phyloP scores from a whole-genome alignment of 1,284 basidiomycete species.

The Xerocomus amazonicus region DNA sequence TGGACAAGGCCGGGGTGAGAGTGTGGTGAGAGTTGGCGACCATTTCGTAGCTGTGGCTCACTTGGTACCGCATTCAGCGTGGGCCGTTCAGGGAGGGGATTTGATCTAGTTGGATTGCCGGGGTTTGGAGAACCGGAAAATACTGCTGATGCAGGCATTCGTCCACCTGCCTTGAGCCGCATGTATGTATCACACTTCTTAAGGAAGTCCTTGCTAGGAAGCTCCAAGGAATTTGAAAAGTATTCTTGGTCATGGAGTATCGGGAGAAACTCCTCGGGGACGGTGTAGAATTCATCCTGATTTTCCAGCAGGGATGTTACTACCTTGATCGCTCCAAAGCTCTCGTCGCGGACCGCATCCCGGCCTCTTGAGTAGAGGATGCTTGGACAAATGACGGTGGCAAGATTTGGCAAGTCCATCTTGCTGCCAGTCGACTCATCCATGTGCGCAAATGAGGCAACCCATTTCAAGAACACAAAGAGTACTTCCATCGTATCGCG shows the following conservation, averaged over 20 bases:
- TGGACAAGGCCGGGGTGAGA: slow-evolving; percentile 39
- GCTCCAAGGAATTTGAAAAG: slow-evolving; percentile 76
- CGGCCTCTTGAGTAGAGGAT: slow-evolving; percentile 86
- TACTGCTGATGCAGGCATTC: slow-evolving; percentile 38
- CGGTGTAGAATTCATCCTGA: slow-evolving; percentile 91
- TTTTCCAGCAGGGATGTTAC: slow-evolving; percentile 84
- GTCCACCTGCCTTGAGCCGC: slow-evolving; percentile 46
- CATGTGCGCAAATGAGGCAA: slow-evolving; percentile 97
- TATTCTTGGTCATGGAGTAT: slow-evolving; percentile 85
- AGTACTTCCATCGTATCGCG: slow-evolving; percentile 97
- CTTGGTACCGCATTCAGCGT: slow-evolving; percentile 34
- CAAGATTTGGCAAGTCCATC: slow-evolving; percentile 96
- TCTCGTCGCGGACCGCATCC: slow-evolving; percentile 90
- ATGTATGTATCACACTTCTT: slow-evolving; percentile 85
- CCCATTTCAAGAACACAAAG: slow-evolving; percentile 99
- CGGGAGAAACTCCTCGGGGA: slow-evolving; percentile 80
- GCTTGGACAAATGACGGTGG: slow-evolving; percentile 97
- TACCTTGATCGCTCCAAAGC: slow-evolving; percentile 86
- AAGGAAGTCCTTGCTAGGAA: slow-evolving; percentile 86
- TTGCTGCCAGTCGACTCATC: slow-evolving; percentile 98
- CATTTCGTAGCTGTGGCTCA: slow-evolving; percentile 42
- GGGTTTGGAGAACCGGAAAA: slow-evolving; percentile 29
- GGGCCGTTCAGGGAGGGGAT: slow-evolving; percentile 35
- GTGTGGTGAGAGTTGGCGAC: slow-evolving; percentile 43
- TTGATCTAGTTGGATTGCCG: slow-evolving; percentile 23